These are phyloP conservation scores for Withania somnifera DNA, from an alignment of 305 asterid genomes.

Conservation along the genomic window DNA sequence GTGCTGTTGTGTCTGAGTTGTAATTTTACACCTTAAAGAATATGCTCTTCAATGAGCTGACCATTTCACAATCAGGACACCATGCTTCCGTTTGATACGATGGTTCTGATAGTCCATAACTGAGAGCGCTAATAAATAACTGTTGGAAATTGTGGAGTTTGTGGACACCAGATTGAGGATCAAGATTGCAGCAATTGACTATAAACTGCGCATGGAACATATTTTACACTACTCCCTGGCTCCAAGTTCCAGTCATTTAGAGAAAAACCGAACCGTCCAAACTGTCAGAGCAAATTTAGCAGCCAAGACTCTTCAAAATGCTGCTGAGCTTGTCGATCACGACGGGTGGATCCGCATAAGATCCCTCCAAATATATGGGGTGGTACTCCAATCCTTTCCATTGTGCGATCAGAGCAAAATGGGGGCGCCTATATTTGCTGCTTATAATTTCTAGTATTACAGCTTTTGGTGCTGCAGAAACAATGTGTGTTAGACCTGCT, in stretches of 20 bases:
- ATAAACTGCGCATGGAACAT: not conserved
- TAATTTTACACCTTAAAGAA: not conserved
- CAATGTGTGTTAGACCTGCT: slow-evolving; percentile 85
- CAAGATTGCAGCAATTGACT: not conserved
- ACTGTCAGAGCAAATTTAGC: slow-evolving; percentile 22
- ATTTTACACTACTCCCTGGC: not conserved
- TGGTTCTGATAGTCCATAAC: not conserved
- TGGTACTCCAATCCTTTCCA: slow-evolving; percentile 94
- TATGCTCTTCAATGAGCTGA: not conserved
- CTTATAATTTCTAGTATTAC: slow-evolving; percentile 74
- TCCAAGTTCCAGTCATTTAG: not conserved
- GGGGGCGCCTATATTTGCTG: slow-evolving; percentile 70
- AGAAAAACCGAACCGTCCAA: not conserved
- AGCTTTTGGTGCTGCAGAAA: slow-evolving; percentile 53
- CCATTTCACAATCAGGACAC: not conserved
- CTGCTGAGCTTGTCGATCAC: slow-evolving; percentile 45
- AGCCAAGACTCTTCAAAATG: slow-evolving; percentile 49
- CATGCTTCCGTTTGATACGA: not conserved
- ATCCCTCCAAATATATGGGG: slow-evolving; percentile 44
- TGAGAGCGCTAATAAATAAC: not conserved
- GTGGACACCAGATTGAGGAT: not conserved
- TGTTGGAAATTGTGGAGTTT: not conserved
- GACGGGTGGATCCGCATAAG: slow-evolving; percentile 46
- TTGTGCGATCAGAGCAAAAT: slow-evolving; percentile 64
- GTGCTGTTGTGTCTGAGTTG: too few species aligned